Conservation (phyloP, 257 asterid genomes). For the Fraxinus excelsior region DNA sequence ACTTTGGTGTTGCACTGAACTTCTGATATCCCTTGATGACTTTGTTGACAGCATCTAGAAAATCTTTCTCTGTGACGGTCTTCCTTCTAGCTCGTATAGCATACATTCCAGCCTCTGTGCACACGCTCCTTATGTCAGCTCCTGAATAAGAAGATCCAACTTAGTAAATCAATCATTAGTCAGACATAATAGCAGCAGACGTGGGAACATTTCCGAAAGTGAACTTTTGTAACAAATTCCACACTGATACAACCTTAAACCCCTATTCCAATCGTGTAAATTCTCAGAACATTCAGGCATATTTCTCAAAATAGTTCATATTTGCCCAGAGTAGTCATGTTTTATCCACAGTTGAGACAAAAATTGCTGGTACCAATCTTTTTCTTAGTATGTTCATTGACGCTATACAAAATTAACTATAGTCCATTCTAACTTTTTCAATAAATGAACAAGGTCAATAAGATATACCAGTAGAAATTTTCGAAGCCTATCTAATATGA, state of each 20-base stretch:
- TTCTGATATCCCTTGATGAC: constrained; percentile 95
- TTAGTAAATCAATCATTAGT: not conserved
- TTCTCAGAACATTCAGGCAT: not conserved
- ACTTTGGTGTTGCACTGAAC: constrained; percentile 93
- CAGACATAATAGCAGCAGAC: not conserved
- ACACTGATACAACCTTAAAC: too few species aligned
- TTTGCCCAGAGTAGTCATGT: not conserved
- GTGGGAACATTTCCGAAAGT: not conserved
- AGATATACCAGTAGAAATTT: constrained; percentile 3
- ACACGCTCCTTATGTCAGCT: constrained; percentile 91
- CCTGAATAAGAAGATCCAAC: constrained; percentile 38
- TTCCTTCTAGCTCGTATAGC: constrained; percentile 91
- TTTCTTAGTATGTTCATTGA: not conserved
- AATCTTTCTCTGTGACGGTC: constrained; percentile 93
- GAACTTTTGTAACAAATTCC: not conserved
- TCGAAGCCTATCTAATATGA: not conserved
- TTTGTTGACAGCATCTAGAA: constrained; percentile 90
- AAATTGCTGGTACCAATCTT: not conserved
- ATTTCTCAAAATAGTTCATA: not conserved
- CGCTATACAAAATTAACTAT: not conserved
- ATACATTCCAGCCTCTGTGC: constrained; percentile 96
- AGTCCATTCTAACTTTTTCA: not conserved
- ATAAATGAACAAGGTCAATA: not conserved
- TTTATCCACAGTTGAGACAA: not conserved
- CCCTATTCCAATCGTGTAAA: not conserved